Evolutionary conservation across 192 early-diverging fungal genomes (phyloP), one percentile per base, ranked within the genome.

Genomic region (Endogone sp.): DNA sequence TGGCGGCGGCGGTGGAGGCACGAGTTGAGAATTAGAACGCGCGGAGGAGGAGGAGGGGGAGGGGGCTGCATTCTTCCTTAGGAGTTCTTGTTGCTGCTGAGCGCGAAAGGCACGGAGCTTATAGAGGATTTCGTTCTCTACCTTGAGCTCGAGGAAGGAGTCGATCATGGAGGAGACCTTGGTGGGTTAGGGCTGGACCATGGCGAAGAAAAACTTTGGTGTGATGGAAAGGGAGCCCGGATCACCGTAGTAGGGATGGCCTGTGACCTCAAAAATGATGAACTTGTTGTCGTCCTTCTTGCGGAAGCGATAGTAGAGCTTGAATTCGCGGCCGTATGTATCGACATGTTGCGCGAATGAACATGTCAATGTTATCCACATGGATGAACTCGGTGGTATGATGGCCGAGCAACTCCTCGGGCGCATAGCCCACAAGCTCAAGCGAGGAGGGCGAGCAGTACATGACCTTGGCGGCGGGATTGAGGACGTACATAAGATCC

Each of bases 311-410:
- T 76, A 81, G 63, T 78, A 79, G 11, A 79, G 30, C 16, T 69
- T 78, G 25, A 82, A 82, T 22, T 82, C 81, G 27, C 81, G 67
- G n/a, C n/a, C n/a, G n/a, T n/a, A n/a, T n/a, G n/a, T n/a, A n/a
- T n/a, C n/a, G n/a, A n/a, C n/a, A n/a, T n/a, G n/a, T n/a, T n/a
- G n/a, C n/a, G n/a, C n/a, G n/a, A 25, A 75, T 65, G 32, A 80
- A 82, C 30, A 77, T 78, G 66, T 82, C 81, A 4, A 79, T 68
- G 26, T 81, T 78, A 56, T 82, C 81, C 13, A 78, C 64, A 28
- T 83, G 82, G 10, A 83, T 62, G 67, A 83, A 83, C 23, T 79
- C 80, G 23, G 74, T 79, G n/a, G 81, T 66, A n/a, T 61, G 68
- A 8, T 71, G 74, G 22, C 77, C 77, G 22, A 81, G 60, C 23